Evolutionary conservation across 2,329 filamentous ascomycete species (phyloP).

Genomic region (Didymella pinodella): DNA sequence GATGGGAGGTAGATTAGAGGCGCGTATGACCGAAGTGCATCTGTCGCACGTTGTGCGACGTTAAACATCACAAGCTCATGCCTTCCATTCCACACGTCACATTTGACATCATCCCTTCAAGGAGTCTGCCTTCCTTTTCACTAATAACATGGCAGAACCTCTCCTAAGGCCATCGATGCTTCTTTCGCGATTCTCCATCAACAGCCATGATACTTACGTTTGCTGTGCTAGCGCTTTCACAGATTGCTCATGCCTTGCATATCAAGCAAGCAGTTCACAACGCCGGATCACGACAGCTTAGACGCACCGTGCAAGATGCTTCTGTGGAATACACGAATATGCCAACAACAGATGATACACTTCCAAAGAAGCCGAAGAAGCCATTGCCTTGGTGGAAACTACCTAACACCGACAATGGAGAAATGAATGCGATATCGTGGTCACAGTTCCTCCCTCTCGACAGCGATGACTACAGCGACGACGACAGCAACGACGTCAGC

Average conservation of each 20-base stretch:
- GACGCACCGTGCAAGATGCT: background rate
- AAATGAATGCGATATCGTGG: slow-evolving; percentile 18
- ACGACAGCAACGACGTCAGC: background rate
- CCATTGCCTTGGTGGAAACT: slow-evolving; percentile 15
- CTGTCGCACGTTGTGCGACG: slow-evolving; percentile 12
- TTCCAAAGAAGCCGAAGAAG: background rate
- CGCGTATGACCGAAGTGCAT: slow-evolving; percentile 1
- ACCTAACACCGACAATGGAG: slow-evolving; percentile 10
- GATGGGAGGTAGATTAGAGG: slow-evolving; percentile 26
- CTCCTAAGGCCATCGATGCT: background rate
- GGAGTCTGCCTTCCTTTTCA: background rate
- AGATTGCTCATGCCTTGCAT: slow-evolving; percentile 6
- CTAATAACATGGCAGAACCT: background rate
- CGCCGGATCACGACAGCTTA: background rate
- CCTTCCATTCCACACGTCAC: slow-evolving; percentile 12
- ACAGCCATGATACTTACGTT: background rate
- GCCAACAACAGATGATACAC: background rate
- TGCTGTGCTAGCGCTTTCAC: background rate
- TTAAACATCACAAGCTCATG: slow-evolving; percentile 7
- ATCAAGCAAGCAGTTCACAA: background rate
- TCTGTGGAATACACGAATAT: background rate
- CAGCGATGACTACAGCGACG: background rate
- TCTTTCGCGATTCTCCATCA: background rate
- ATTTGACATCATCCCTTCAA: slow-evolving; percentile 9
- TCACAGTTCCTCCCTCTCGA: slow-evolving; percentile 9